Conservation (phyloP, 345 rosid genomes). For the Citrus mangshanensis region DNA sequence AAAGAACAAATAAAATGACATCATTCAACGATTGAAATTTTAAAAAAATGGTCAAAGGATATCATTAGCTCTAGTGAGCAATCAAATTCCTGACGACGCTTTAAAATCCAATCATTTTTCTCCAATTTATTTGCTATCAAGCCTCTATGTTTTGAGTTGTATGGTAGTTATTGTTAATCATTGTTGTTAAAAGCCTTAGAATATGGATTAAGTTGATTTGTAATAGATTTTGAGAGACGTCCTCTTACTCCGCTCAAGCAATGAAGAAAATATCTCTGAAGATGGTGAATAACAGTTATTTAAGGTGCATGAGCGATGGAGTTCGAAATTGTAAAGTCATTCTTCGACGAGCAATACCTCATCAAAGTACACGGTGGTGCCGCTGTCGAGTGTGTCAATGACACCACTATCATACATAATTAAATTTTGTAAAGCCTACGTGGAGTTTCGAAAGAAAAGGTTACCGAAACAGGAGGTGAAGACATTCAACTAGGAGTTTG, state of each 20-base stretch:
- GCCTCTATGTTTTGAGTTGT: no score
- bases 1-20: no score
- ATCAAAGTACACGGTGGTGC: background rate
- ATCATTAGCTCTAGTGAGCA: no score
- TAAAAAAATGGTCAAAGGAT: no score
- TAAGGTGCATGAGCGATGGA: conserved; percentile 22
- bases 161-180: no score
- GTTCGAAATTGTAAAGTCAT: background rate
- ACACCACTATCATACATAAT: conserved; percentile 8
- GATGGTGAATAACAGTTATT: background rate
- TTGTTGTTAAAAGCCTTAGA: no score
- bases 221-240: background rate
- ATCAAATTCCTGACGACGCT: no score
- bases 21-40: no score
- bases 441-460: background rate
- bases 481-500: conserved; percentile 4
- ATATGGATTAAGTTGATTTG: no score
- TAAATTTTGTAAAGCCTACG: conserved; percentile 21
- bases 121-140: no score
- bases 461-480: background rate
- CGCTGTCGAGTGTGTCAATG: background rate
- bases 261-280: conserved; percentile 13
- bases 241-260: background rate
- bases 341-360: background rate
- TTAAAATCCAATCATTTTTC: no score